A percentile compares a stretch with the other conserved stretches of the same genome.
These are phyloP conservation scores for Rubia peregrina DNA, from an alignment of 305 asterid species.

Conservation along the genomic window DNA sequence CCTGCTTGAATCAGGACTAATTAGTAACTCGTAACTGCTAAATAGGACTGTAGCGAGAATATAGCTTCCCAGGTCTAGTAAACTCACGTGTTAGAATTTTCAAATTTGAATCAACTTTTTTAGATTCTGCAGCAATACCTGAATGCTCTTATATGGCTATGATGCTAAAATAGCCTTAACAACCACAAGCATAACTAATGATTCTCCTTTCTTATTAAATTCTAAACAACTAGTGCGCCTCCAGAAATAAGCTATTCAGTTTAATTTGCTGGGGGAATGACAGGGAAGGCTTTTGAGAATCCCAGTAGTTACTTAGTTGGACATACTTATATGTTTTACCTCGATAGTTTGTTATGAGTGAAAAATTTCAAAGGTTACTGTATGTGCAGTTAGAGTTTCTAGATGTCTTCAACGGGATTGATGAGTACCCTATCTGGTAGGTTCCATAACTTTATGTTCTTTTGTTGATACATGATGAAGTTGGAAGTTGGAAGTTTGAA, in stretches of 20 bases:
- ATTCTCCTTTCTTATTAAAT: not conserved
- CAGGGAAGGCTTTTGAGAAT: not conserved
- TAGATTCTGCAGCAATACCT: no score
- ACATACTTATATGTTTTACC: not conserved
- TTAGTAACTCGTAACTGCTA: not conserved
- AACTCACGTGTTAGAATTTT: no score
- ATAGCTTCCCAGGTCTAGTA: no score
- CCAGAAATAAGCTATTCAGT: not conserved
- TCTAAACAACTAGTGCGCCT: not conserved
- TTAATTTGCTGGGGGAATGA: not conserved
- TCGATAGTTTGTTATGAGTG: not conserved
- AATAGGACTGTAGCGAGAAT: no score
- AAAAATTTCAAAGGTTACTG: no score
- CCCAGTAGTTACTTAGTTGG: not conserved
- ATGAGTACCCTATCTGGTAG: not conserved
- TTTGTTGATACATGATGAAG: not conserved
- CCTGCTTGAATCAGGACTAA: not conserved
- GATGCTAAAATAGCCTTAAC: not conserved
- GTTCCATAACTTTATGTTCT: not conserved
- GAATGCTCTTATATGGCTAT: not conserved
- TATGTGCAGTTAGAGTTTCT: no score
- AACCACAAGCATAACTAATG: no score
- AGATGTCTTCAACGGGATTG: not conserved
- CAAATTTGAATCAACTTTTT: no score
- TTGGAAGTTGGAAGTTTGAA: not conserved